These are phyloP conservation scores for Picochlorum sp. DNA, from an alignment of 139 green algal genomes.

Conservation along the genomic window DNA sequence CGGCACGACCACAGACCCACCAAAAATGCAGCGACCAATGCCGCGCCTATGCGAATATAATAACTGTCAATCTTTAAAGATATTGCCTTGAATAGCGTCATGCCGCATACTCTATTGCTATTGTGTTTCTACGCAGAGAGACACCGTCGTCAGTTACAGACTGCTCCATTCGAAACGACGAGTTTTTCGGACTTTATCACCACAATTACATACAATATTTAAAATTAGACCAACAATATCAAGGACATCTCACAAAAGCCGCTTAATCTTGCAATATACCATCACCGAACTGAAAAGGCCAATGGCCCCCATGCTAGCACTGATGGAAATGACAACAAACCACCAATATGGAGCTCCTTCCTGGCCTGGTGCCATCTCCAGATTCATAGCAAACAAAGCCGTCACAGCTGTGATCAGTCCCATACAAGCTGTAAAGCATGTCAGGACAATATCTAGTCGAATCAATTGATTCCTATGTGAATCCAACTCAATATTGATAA, in stretches of 20 bases:
- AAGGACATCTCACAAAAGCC: constrained; percentile 20
- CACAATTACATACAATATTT: neutral
- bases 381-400: constrained; percentile 91
- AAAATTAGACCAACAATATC: neutral
- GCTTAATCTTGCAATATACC: constrained; percentile 27
- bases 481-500: constrained; percentile 94
- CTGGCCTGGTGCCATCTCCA: constrained; percentile 21
- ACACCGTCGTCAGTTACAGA: too few relatives aligned
- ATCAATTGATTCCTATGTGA: constrained; percentile 79
- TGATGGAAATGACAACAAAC: constrained; percentile 21
- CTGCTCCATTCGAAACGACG: neutral
- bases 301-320: constrained; percentile 2
- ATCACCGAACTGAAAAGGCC: constrained; percentile 19
- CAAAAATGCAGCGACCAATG: neutral
- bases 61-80: neutral
- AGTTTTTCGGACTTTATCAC: neutral
- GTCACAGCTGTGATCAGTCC: constrained; percentile 61
- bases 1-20: neutral
- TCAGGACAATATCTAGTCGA: constrained; percentile 74
- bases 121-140: too few relatives aligned
- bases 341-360: constrained; percentile 15
- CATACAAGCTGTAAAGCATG: constrained; percentile 61
- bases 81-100: too few relatives aligned
- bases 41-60: neutral
- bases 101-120: too few relatives aligned